These are phyloP conservation scores for Hydnomerulius pinastri DNA, from an alignment of 768 basidiomycete species.

Conservation along the genomic window DNA sequence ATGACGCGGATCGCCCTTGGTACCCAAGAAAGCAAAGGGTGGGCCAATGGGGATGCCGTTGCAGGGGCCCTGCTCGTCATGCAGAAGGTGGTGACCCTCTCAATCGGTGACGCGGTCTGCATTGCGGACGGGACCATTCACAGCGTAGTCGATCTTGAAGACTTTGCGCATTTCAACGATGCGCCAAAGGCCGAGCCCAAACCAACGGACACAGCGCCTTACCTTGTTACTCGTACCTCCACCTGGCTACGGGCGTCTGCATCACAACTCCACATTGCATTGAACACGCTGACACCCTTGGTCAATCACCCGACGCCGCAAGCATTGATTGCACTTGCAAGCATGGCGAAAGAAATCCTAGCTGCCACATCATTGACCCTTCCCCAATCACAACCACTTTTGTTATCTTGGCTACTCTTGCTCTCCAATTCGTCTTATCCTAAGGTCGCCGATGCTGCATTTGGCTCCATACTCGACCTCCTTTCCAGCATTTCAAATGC, in stretches of 20 bases:
- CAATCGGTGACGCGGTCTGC: constrained; percentile 72
- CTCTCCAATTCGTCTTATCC: constrained; percentile 62
- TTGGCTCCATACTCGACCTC: constrained; percentile 45
- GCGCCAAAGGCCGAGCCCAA: constrained; percentile 13
- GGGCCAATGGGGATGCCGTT: constrained; percentile 73
- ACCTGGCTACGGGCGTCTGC: constrained; percentile 83
- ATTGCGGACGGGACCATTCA: constrained; percentile 58
- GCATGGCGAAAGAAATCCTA: constrained; percentile 59
- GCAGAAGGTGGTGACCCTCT: constrained; percentile 50
- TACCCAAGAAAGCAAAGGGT: constrained; percentile 53
- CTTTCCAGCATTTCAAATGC: constrained; percentile 43
- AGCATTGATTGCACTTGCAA: constrained; percentile 59
- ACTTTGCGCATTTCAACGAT: constrained; percentile 45
- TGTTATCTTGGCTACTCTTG: constrained; percentile 73
- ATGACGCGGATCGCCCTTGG: constrained; percentile 74
- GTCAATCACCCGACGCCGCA: constrained; percentile 69
- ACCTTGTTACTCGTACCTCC: constrained; percentile 58
- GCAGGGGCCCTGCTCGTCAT: constrained; percentile 59
- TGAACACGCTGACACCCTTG: constrained; percentile 74
- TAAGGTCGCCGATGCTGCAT: constrained; percentile 53
- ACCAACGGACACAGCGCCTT: constrained; percentile 36
- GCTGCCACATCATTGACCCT: constrained; percentile 59
- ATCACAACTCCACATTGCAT: constrained; percentile 79
- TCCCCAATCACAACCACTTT: constrained; percentile 64
- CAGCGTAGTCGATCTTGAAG: constrained; percentile 60